Base-by-base conservation (phyloP, 768 basidiomycete species). In the Tylopilus plumbeoviolaceoides region DNA sequence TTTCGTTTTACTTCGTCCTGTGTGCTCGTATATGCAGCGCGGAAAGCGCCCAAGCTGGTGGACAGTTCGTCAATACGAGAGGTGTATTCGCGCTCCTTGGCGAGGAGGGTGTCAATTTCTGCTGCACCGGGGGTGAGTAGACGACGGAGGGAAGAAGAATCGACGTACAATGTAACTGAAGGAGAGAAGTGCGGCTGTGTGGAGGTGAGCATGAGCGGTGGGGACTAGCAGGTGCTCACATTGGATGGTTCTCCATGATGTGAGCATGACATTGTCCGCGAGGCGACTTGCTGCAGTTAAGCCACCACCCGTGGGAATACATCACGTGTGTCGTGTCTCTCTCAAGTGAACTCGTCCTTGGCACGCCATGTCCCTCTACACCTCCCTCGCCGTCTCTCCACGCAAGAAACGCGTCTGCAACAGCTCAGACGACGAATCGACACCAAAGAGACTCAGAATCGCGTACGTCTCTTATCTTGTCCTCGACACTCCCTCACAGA, bases 371-470 rank as follows among this genome's bases (percentile, higher is more conserved):
- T 60, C 55, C 11, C 55, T 63, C 42, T 59, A 56, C 51, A 42
- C 50, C 30, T 69, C 79, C 15, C 77, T 90, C 21, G 73, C 77
- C 42, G 72, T 89, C 45, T 88, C 87, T 33, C 87, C 85, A 0
- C 78, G 66, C 61, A 90, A 89, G 74, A 88, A 85, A 68, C 81
- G 89, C 50, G 70, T 71, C 49, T 72, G 76, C 33, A 66, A 77
- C 21, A 74, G 74, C 51, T 73, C 73, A 44, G 74, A 79, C 55
- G 82, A 83, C 59, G 80, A 81, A 38, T 67, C 63, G 10, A 71
- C 86, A 0, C 87, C 89, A 47, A 91, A 91, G 72, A 82, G 81
- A 66, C 74, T 83, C 47, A 75, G 87, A 63, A 73, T 70, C 53
- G 74, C 72, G 82, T 85, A 69, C 30, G 51, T 40, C 4, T 60